Conservation (phyloP, 768 basidiomycete species). For the Hericium alpestre region DNA sequence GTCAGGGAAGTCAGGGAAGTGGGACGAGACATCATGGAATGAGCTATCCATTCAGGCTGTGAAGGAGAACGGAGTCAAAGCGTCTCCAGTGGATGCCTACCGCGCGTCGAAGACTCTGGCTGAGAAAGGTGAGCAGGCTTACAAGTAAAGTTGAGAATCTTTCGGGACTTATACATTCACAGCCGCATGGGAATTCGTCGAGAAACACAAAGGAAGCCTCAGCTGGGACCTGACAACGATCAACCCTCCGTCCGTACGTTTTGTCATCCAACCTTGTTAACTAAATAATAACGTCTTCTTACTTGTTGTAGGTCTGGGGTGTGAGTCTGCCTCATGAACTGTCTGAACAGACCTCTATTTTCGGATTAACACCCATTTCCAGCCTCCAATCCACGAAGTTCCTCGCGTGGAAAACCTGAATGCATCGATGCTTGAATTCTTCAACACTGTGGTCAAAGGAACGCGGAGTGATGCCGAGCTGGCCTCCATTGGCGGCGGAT, state of each 20-base stretch:
- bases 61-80: constrained; percentile 21
- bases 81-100: constrained; percentile 16
- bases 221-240: constrained; percentile 24
- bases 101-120: constrained; percentile 25
- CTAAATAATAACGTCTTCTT: no score
- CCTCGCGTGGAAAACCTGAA: not conserved
- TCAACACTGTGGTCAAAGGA: not conserved
- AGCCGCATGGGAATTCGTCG: constrained; percentile 26
- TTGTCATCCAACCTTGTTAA: not conserved
- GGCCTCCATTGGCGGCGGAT: not conserved
- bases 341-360: no score
- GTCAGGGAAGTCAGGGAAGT: not conserved
- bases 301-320: no score
- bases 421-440: not conserved
- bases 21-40: constrained; percentile 23
- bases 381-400: constrained; percentile 4
- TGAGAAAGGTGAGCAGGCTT: constrained; percentile 20
- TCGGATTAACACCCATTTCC: no score
- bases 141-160: not conserved
- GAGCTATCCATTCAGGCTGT: constrained; percentile 16
- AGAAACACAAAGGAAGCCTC: constrained; percentile 16
- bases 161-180: not conserved
- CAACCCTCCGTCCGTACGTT: constrained; percentile 23
- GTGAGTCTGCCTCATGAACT: no score
- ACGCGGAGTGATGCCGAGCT: not conserved